phyloP scores from a whole-genome alignment of 352 stramenopile genomes.

The Phytophthora hybrid region DNA sequence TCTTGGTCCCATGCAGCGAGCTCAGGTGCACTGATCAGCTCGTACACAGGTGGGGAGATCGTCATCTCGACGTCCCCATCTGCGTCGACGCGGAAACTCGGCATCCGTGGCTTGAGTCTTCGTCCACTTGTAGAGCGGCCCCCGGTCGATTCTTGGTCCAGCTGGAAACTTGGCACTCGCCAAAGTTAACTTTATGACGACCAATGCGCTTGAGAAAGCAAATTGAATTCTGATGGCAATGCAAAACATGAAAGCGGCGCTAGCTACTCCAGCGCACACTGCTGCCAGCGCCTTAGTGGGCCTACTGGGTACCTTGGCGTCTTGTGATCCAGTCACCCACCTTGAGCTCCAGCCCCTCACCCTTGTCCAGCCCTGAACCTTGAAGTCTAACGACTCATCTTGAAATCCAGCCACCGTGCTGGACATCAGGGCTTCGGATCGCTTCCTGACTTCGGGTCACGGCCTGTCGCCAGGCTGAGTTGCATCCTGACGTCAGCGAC shows the following conservation, averaged over 20 bases:
- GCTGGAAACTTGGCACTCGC: not conserved
- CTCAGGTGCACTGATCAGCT: not conserved
- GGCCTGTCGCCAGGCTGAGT: no score
- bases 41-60: not conserved
- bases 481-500: no score
- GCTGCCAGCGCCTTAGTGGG: not conserved
- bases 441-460: no score
- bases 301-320: not conserved
- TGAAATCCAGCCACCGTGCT: not conserved
- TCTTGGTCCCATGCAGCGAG: not conserved
- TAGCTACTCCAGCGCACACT: not conserved
- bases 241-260: not conserved
- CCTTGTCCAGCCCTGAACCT: no score
- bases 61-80: slow-evolving; percentile 5
- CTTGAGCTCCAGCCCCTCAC: not conserved
- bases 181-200: not conserved
- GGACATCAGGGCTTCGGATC: not conserved
- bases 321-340: not conserved
- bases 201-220: not conserved
- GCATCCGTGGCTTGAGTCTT: slow-evolving; percentile 1
- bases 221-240: not conserved
- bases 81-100: not conserved
- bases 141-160: not conserved
- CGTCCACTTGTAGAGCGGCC: not conserved
- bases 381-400: not conserved